Percentiles rank a stretch among this genome's conserved stretches.
phyloP scores from a whole-genome alignment of 768 basidiomycete genomes.

The Porphyrellus cyaneotinctus region DNA sequence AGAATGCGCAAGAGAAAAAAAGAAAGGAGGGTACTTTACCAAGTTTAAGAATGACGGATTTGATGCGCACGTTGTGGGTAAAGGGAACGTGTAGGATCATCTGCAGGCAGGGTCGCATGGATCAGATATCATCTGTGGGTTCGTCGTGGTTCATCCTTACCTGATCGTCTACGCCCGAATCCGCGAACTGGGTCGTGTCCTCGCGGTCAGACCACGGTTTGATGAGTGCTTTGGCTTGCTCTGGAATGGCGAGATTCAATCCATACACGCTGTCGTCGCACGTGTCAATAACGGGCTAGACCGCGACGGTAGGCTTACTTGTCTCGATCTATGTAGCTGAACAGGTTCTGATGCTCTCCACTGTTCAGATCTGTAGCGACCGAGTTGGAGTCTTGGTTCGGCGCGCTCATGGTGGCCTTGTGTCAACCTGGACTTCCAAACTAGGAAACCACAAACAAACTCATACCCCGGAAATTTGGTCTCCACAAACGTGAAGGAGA shows the following conservation, averaged over 20 bases:
- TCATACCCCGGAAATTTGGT: constrained; percentile 15
- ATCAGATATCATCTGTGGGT: constrained; percentile 2
- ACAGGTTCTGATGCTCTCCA: constrained; percentile 53
- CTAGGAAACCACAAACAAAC: constrained; percentile 18
- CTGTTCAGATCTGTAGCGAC: constrained; percentile 43
- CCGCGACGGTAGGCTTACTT: constrained; percentile 40
- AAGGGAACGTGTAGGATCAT: constrained; percentile 82
- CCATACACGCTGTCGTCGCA: constrained; percentile 65
- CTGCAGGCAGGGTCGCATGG: constrained; percentile 37
- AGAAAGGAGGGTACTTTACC: constrained; percentile 41
- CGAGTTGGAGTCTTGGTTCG: constrained; percentile 35
- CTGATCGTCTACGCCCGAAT: constrained; percentile 86
- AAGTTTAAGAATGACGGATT: constrained; percentile 70
- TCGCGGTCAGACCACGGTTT: constrained; percentile 83
- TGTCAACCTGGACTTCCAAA: constrained; percentile 13
- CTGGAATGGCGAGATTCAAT: constrained; percentile 75
- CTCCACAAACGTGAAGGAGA: neutral
- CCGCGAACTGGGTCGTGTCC: constrained; percentile 57
- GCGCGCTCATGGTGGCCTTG: constrained; percentile 8
- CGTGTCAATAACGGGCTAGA: neutral
- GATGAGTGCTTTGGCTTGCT: constrained; percentile 70
- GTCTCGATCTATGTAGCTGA: constrained; percentile 57
- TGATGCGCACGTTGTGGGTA: constrained; percentile 69
- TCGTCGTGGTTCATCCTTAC: constrained; percentile 35
- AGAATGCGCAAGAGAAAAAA: constrained; percentile 6